These are phyloP conservation scores for Phytophthora megakarya DNA, from an alignment of 352 stramenopile genomes.

Conservation along the genomic window DNA sequence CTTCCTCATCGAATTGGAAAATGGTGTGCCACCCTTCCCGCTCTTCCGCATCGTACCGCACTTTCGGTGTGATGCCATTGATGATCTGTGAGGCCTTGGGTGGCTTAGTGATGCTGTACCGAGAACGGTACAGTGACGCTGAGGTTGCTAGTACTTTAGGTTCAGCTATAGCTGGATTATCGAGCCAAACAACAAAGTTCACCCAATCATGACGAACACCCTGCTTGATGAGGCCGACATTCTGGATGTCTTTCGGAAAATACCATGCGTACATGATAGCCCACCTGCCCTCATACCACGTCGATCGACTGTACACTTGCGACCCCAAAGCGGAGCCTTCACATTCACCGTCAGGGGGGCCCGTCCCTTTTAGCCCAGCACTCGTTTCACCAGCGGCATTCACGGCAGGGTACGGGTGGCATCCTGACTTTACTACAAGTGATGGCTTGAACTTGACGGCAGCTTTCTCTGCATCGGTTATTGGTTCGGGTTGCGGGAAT, in stretches of 20 bases:
- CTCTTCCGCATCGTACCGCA: background rate
- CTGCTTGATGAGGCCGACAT: background rate
- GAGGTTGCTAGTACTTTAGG: background rate
- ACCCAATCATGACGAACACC: background rate
- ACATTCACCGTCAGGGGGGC: background rate
- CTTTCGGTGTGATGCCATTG: background rate
- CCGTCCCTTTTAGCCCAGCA: background rate
- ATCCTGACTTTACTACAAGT: background rate
- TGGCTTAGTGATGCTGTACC: background rate
- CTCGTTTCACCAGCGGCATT: conserved; percentile 9
- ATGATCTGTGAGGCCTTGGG: background rate
- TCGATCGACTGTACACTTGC: conserved; percentile 18
- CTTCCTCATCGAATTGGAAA: background rate
- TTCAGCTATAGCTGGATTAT: conserved; percentile 2
- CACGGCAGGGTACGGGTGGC: background rate
- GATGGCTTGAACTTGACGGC: conserved; percentile 15
- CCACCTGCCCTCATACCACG: conserved; percentile 4
- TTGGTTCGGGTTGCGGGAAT: conserved; percentile 1
- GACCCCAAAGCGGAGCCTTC: background rate
- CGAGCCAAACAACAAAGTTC: conserved; percentile 16
- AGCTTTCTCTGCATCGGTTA: conserved; percentile 12
- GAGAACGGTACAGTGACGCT: background rate
- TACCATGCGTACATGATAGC: conserved; percentile 3
- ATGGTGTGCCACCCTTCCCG: background rate
- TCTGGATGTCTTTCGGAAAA: background rate